Conservation (phyloP, 108 stramenopile genomes). For the Cyclotella cryptica region DNA sequence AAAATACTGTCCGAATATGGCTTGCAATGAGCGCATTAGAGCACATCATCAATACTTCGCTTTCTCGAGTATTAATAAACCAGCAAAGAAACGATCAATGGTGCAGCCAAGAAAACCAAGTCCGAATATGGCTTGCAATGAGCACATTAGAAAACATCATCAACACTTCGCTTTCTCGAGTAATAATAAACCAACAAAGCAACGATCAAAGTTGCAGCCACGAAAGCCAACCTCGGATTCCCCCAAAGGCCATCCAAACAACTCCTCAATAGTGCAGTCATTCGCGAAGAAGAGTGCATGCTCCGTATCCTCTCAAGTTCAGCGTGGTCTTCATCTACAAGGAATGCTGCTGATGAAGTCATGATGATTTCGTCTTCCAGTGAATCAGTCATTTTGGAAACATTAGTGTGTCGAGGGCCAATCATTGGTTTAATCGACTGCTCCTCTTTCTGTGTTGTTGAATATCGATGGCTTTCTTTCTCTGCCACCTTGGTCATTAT, state of each 20-base stretch:
- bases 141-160: conserved; percentile 40
- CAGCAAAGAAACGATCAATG: too few species aligned
- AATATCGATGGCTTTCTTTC: conserved; percentile 12
- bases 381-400: conserved; percentile 1
- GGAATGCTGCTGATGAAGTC: conserved; percentile 40
- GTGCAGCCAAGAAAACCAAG: too few species aligned
- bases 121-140: too few species aligned
- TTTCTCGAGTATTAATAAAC: too few species aligned
- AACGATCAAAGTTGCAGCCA: conserved; percentile 32
- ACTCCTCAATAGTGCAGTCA: conserved; percentile 14
- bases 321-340: conserved; percentile 35
- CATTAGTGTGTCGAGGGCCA: conserved; percentile 21
- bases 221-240: conserved; percentile 41
- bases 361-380: conserved; percentile 34
- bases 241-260: conserved; percentile 16
- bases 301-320: conserved; percentile 41
- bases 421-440: conserved; percentile 30
- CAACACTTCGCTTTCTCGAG: conserved; percentile 30
- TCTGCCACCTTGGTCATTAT: conserved; percentile 44
- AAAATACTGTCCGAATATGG: too few species aligned
- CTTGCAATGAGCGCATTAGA: too few species aligned
- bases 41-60: too few species aligned
- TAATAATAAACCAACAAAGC: conserved; percentile 42
- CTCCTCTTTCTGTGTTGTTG: conserved; percentile 9
- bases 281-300: conserved; percentile 15